phyloP scores from a whole-genome alignment of 148 eudicot species.

The Cornus suecica region DNA sequence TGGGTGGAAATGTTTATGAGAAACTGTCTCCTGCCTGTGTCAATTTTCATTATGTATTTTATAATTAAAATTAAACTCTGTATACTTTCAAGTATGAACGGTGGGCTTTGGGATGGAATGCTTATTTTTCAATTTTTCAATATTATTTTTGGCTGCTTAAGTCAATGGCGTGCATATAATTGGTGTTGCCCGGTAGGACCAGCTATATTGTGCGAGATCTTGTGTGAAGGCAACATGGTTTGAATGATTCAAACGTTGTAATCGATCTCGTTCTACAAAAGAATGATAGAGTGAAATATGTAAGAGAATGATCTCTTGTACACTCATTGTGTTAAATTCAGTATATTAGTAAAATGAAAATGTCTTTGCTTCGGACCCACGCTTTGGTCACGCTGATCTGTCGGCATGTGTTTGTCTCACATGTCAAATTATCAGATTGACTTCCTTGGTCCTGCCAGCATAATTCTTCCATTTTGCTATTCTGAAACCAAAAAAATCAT shows the following conservation, averaged over 20 bases:
- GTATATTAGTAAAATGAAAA: background rate
- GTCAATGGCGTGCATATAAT: constrained; percentile 11
- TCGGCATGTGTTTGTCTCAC: background rate
- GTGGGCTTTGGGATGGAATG: background rate
- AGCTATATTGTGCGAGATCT: background rate
- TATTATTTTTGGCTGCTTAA: background rate
- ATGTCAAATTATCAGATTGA: background rate
- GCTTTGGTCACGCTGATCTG: constrained; percentile 4
- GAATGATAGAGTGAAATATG: background rate
- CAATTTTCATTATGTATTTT: background rate
- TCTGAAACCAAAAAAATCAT: background rate
- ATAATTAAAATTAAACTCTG: background rate
- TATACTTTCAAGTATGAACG: background rate
- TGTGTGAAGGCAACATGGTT: constrained; percentile 5
- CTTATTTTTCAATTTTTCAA: background rate
- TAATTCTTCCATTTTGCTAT: background rate
- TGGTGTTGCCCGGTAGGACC: background rate
- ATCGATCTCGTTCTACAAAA: background rate
- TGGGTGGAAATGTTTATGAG: background rate
- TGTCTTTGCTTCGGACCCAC: background rate
- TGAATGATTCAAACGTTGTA: background rate
- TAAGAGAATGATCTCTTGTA: background rate
- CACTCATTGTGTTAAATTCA: background rate
- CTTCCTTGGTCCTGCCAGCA: background rate
- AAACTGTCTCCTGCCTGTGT: background rate